A percentile compares a stretch with the other conserved stretches of the same genome.
Evolutionary conservation across 495 filamentous ascomycete species (phyloP).

Genomic region (Penicillium cataractarum): DNA sequence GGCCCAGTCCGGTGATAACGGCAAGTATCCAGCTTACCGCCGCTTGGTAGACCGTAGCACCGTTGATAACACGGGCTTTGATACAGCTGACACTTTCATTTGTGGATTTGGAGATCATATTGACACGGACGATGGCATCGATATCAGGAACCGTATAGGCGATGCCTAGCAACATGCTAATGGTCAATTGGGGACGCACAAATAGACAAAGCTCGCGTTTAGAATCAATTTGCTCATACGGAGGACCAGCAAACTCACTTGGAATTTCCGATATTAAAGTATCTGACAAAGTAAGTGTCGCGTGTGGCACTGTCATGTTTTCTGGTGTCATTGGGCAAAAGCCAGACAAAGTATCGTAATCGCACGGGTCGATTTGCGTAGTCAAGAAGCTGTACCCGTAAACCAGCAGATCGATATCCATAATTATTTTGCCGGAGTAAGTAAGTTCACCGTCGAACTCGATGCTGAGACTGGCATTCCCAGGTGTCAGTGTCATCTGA

Average conservation of each 20-base stretch:
- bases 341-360: background rate
- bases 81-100: background rate
- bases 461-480: background rate
- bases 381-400: constrained; percentile 1
- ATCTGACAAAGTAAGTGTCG: background rate
- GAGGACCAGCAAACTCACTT: background rate
- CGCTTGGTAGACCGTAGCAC: background rate
- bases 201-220: background rate
- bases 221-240: background rate
- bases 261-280: background rate
- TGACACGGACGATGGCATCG: background rate
- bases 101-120: background rate
- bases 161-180: background rate
- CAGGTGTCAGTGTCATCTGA: background rate
- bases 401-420: background rate
- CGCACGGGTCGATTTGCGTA: background rate
- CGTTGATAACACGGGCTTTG: background rate
- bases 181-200: background rate
- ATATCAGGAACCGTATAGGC: background rate
- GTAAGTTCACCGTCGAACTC: background rate
- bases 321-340: background rate
- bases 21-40: background rate
- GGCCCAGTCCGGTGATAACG: background rate
- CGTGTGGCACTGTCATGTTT: background rate
- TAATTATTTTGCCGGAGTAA: background rate